These are phyloP conservation scores for Flaveria brownii DNA, from an alignment of 129 eudicot species.

Conservation along the genomic window DNA sequence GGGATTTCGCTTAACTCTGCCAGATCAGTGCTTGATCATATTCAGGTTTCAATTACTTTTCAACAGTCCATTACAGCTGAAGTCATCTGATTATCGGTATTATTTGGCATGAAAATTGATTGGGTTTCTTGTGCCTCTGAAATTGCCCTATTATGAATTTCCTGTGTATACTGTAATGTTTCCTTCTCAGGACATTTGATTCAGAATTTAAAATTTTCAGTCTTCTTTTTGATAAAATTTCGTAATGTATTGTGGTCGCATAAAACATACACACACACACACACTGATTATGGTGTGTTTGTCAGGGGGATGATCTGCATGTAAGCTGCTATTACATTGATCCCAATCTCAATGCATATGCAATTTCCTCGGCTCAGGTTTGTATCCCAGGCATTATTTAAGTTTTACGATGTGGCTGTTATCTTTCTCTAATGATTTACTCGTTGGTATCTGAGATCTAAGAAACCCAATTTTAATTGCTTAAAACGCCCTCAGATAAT, in stretches of 20 bases:
- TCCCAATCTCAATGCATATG: slow-evolving; percentile 69
- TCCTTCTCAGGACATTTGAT: background rate
- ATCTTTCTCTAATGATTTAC: too few species aligned
- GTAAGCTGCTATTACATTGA: slow-evolving; percentile 96
- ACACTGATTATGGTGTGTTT: slow-evolving; percentile 11
- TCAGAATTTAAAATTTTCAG: background rate
- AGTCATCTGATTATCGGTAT: background rate
- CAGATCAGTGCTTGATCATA: slow-evolving; percentile 90
- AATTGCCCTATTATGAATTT: too few species aligned
- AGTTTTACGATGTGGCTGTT: too few species aligned
- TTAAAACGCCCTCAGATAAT: too few species aligned
- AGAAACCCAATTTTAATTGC: too few species aligned
- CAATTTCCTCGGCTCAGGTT: slow-evolving; percentile 94
- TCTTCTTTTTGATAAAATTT: background rate
- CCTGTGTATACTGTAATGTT: too few species aligned
- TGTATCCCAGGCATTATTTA: slow-evolving; percentile 5
- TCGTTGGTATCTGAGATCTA: too few species aligned
- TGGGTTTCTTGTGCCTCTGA: too few species aligned
- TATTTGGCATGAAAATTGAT: too few species aligned
- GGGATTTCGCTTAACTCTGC: slow-evolving; percentile 92
- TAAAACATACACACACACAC: background rate
- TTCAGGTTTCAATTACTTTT: slow-evolving; percentile 47
- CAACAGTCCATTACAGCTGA: background rate
- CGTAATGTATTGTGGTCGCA: too few species aligned
- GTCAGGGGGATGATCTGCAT: slow-evolving; percentile 82